Percentiles rank a stretch among this genome's conserved stretches.
Evolutionary conservation across 306 rosid species (phyloP).

Genomic region (Sicyos baderoa): DNA sequence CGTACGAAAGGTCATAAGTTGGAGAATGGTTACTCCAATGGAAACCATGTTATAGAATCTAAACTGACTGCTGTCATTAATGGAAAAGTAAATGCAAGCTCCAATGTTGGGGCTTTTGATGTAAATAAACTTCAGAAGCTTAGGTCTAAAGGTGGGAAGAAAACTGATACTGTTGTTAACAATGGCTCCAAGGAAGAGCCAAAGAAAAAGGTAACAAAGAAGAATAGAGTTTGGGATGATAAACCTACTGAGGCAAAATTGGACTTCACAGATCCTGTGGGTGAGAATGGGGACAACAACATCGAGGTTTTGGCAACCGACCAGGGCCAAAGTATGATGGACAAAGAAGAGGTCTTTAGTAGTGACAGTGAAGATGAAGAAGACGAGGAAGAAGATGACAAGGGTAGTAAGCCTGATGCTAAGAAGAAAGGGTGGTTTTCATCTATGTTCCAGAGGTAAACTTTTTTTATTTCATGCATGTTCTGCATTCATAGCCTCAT

Average conservation of each 20-base stretch:
- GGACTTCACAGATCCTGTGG: conserved; percentile 70
- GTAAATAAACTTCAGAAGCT: conserved; percentile 88
- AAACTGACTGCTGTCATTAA: conserved; percentile 39
- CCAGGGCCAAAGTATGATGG: conserved; percentile 98
- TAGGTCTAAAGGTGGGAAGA: conserved; percentile 66
- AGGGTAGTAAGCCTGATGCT: conserved; percentile 58
- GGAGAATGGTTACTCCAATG: conserved; percentile 62
- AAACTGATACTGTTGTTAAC: conserved; percentile 43
- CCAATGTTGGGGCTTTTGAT: conserved; percentile 88
- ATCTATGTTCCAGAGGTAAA: conserved; percentile 88
- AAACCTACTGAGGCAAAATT: conserved; percentile 48
- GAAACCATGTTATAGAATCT: conserved; percentile 41
- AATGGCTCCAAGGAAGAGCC: conserved; percentile 69
- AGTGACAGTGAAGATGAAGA: conserved; percentile 85
- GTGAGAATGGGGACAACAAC: conserved; percentile 48
- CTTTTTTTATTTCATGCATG: conserved; percentile 10
- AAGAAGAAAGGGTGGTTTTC: conserved; percentile 98
- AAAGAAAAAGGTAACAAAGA: conserved; percentile 58
- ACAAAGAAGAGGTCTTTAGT: conserved; percentile 76
- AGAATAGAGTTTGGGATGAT: conserved; percentile 92
- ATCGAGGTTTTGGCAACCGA: conserved; percentile 65
- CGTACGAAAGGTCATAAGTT: conserved; percentile 35
- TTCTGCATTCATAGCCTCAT: conserved; percentile 18
- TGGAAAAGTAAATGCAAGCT: conserved; percentile 63
- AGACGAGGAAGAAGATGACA: conserved; percentile 59